Percentiles rank a stretch among this genome's conserved stretches.
phyloP scores from a whole-genome alignment of 2,329 filamentous ascomycete genomes.

The Fonsecaea nubica region DNA sequence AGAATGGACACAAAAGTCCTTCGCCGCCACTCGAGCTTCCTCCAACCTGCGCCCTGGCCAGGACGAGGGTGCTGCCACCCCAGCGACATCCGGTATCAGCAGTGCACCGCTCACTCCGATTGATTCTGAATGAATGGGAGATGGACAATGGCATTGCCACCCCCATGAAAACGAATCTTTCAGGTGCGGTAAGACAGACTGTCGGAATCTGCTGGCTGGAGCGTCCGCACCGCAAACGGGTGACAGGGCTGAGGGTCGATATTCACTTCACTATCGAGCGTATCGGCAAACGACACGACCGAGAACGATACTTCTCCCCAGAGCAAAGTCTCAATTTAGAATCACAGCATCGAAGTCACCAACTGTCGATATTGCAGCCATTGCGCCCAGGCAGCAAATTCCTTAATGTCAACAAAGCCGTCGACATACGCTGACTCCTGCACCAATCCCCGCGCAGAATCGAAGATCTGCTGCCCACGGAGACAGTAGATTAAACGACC shows the following conservation, averaged over 20 bases:
- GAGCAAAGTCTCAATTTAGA: background rate
- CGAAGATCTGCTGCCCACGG: background rate
- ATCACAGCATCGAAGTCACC: background rate
- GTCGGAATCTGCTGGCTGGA: background rate
- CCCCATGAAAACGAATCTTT: background rate
- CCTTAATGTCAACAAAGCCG: background rate
- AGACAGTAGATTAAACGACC: background rate
- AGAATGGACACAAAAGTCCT: constrained; percentile 61
- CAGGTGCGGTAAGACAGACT: background rate
- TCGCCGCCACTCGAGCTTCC: constrained; percentile 11
- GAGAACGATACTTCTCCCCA: background rate
- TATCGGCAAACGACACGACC: background rate
- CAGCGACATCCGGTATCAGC: constrained; percentile 37
- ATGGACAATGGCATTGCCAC: background rate
- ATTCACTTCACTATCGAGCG: background rate
- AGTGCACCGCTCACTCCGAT: constrained; percentile 35
- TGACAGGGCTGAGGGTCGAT: background rate
- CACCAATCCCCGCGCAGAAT: background rate
- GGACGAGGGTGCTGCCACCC: constrained; percentile 26
- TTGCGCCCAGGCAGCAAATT: background rate
- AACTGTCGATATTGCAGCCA: background rate
- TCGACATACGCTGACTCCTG: background rate
- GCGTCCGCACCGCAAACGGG: background rate
- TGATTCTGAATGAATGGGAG: constrained; percentile 22
- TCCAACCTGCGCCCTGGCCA: background rate